phyloP scores from a whole-genome alignment of 352 stramenopile species.

The Phytophthora parvispora region DNA sequence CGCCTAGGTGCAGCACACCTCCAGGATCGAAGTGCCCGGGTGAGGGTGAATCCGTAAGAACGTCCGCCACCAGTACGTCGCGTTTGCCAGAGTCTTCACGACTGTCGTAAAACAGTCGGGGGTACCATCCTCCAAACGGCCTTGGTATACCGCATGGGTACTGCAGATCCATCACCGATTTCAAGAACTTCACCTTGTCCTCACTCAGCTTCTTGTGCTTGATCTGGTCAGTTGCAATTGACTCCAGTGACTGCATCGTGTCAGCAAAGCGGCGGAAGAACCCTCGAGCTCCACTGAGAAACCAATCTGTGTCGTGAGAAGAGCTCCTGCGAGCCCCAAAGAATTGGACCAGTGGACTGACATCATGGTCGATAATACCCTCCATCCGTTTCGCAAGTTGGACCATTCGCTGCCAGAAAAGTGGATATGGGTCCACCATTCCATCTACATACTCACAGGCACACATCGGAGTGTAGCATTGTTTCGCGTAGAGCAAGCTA shows the following conservation, averaged over 20 bases:
- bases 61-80: conserved; percentile 13
- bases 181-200: too few relatives aligned
- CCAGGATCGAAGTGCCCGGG: conserved; percentile 1
- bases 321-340: too few relatives aligned
- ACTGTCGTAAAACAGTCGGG: conserved; percentile 13
- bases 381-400: conserved; percentile 2
- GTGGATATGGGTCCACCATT: conserved; percentile 34
- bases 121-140: conserved; percentile 26
- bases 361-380: conserved; percentile 1
- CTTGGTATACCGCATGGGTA: too few relatives aligned
- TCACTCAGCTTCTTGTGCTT: too few relatives aligned
- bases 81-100: conserved; percentile 19
- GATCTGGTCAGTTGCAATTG: too few relatives aligned
- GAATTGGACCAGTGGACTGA: conserved; percentile 5
- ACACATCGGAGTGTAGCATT: conserved; percentile 12
- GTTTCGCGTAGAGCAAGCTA: conserved; percentile 35
- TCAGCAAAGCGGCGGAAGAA: too few relatives aligned
- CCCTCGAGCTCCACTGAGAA: too few relatives aligned
- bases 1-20: conserved; percentile 8
- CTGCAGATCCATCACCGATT: too few relatives aligned
- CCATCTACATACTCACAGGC: conserved; percentile 33
- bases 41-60: conserved; percentile 14
- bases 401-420: conserved; percentile 23
- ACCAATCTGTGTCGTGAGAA: too few relatives aligned
- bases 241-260: too few relatives aligned